Base-by-base conservation (phyloP, 2,329 filamentous ascomycete species). In the Hymenoscyphus salicellus region DNA sequence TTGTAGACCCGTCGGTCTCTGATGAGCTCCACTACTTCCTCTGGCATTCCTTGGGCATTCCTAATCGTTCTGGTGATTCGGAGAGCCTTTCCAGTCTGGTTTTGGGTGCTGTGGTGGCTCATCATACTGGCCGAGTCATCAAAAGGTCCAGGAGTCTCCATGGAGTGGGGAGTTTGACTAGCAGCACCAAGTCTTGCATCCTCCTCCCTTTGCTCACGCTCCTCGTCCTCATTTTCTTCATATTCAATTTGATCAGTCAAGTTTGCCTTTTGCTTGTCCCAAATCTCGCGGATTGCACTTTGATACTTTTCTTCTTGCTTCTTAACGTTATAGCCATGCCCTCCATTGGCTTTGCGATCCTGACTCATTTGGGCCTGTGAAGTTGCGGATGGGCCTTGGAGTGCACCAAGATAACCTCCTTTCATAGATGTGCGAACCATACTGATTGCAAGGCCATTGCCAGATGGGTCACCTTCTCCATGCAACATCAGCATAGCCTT, bases 381-480 rank as follows among this genome's bases (percentile, higher is more conserved):
- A 2, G 86, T 88, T 7, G 86, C 84, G 46, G 86, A 78, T 2
- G 86, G 86, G 1, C 86, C 86, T 65, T 86, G 85, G 30, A 96
- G 86, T 23, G 93, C 90, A 74, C 93, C 92, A 77, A 97, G 85
- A 66, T 87, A 99, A 0, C 95, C 95, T 67, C 95, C 95, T 78
- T 99, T 99, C 95, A 99, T 99, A 0, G 92, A 96, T 0, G 93
- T 97, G 74, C 95, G 93, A 77, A 99, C 93, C 77, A 99, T 97
- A 75, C 92, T 97, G 80, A 98, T 97, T 2, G 92, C 95, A 65
- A 97, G 88, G 1, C 95, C 95, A 72, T 93, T 90, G 28, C 93
- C 93, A 0, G 94, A 97, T 3, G 95, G 95, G 75, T 99, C 95
- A 63, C 95, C 95, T 69, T 96, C 92, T 23, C 95, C 95, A 72